These are phyloP conservation scores for Phaffia australis DNA, from an alignment of 768 basidiomycete species.

Conservation along the genomic window DNA sequence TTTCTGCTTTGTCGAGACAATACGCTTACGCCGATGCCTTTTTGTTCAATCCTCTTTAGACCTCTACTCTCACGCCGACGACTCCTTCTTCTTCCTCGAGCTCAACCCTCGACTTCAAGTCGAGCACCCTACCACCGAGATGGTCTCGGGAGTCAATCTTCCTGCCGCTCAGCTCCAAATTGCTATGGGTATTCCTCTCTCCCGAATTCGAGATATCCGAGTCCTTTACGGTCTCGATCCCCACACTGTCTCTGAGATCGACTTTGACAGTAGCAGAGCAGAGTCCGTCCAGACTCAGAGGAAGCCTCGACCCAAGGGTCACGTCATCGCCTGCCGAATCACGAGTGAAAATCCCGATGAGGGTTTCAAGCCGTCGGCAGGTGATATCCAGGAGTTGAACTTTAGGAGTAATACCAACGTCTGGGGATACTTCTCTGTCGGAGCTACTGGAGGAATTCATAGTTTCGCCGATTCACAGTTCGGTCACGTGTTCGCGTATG, in stretches of 20 bases:
- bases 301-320: conserved; percentile 91
- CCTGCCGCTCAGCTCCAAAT: conserved; percentile 94
- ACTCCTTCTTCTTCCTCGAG: conserved; percentile 94
- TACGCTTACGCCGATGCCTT: background rate
- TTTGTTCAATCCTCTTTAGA: conserved; percentile 43
- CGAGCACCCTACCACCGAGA: conserved; percentile 98
- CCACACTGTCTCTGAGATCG: conserved; percentile 78
- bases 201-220: conserved; percentile 90
- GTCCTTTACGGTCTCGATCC: conserved; percentile 90
- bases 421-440: conserved; percentile 99
- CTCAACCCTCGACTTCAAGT: conserved; percentile 99
- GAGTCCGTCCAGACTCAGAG: conserved; percentile 79
- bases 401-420: conserved; percentile 99
- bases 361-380: conserved; percentile 97
- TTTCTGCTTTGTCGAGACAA: conserved; percentile 4
- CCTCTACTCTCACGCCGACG: conserved; percentile 85
- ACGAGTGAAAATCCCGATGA: conserved; percentile 99
- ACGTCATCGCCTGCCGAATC: conserved; percentile 97
- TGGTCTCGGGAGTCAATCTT: conserved; percentile 98
- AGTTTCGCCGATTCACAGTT: conserved; percentile 97
- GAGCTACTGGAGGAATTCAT: conserved; percentile 87
- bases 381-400: conserved; percentile 93
- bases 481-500: conserved; percentile 98
- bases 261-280: conserved; percentile 89
- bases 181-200: conserved; percentile 94